Evolutionary conservation across 83 land plant genomes (phyloP).

Genomic region (Picea abies): DNA sequence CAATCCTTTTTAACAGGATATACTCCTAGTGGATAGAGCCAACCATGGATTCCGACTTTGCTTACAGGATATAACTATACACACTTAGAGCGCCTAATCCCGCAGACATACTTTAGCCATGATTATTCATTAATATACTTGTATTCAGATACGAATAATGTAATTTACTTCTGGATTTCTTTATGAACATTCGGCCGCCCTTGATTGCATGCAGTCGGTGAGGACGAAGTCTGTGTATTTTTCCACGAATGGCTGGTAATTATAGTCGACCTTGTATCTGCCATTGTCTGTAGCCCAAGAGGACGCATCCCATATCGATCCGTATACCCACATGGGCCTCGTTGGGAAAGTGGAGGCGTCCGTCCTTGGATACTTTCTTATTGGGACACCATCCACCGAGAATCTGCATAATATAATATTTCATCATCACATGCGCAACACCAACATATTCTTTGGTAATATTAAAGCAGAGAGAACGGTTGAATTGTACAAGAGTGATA

Average conservation of each 20-base stretch:
- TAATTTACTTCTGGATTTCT: background rate
- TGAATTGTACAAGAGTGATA: background rate
- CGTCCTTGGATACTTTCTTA: slow-evolving; percentile 55
- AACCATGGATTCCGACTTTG: no score
- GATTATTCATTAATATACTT: no score
- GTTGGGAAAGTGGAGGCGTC: slow-evolving; percentile 54
- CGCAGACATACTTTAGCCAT: no score
- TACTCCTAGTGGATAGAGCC: no score
- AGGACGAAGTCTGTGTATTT: slow-evolving; percentile 39
- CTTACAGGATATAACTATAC: no score
- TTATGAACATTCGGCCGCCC: background rate
- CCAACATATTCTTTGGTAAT: no score
- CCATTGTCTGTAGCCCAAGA: slow-evolving; percentile 78
- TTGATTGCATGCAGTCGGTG: slow-evolving; percentile 39
- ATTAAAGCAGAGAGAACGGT: no score
- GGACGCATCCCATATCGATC: slow-evolving; percentile 80
- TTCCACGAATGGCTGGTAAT: slow-evolving; percentile 61
- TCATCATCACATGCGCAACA: no score
- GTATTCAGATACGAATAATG: no score
- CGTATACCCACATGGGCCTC: slow-evolving; percentile 66
- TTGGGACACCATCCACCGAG: slow-evolving; percentile 67
- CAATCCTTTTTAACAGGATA: no score
- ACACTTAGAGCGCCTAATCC: no score
- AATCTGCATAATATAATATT: slow-evolving; percentile 45
- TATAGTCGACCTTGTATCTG: slow-evolving; percentile 57